Evolutionary conservation across 306 rosid species (phyloP).

Genomic region (Elaeagnus macrophylla): DNA sequence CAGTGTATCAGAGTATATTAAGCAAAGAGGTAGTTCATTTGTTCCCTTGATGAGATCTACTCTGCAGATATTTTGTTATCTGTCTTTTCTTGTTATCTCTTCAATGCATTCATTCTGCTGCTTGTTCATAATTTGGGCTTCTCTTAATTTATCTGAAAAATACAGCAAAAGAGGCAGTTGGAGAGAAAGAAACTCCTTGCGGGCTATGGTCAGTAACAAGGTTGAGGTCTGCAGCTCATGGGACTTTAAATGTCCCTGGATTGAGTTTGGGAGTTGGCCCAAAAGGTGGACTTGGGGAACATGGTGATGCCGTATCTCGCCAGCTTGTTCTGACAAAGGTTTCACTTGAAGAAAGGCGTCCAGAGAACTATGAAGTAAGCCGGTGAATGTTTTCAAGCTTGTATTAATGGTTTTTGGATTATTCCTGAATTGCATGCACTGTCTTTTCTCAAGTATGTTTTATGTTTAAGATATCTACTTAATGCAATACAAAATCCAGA

Average conservation of each 20-base stretch:
- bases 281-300: constrained; percentile 97
- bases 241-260: constrained; percentile 87
- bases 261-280: constrained; percentile 92
- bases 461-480: not conserved
- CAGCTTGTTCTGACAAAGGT: constrained; percentile 93
- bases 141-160: constrained; percentile 11
- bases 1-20: constrained; percentile 60
- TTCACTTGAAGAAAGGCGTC: constrained; percentile 97
- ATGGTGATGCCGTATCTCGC: constrained; percentile 93
- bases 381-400: constrained; percentile 29
- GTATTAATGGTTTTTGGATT: not conserved
- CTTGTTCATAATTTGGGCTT: not conserved
- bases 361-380: constrained; percentile 98
- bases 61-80: constrained; percentile 7
- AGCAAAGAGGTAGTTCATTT: constrained; percentile 62
- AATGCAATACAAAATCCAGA: not conserved
- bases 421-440: constrained; percentile 5
- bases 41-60: constrained; percentile 14
- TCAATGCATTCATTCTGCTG: not conserved
- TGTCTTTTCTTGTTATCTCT: not conserved
- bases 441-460: constrained; percentile 1
- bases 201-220: constrained; percentile 98
- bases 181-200: constrained; percentile 94
- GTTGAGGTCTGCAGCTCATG: constrained; percentile 92
- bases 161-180: constrained; percentile 94